Base-by-base conservation (phyloP, 805 yeast genomes). In the Zygosaccharomyces pseudorouxii region DNA sequence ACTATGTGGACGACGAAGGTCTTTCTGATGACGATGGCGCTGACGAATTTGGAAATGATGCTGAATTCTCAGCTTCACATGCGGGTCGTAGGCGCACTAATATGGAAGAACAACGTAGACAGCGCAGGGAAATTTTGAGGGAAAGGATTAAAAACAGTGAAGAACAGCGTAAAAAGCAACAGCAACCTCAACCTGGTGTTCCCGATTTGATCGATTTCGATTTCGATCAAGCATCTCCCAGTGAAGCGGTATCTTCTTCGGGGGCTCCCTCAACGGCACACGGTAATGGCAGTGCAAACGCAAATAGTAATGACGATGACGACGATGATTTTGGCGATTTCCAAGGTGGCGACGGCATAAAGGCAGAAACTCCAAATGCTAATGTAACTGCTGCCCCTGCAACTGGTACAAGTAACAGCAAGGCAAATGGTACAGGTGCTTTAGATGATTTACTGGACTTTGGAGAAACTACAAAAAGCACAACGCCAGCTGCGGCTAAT, bases 251-350 rank as follows among this genome's bases (percentile, higher is more conserved):
- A 14, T 14, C 36, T 9, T 9, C 36, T 9, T 9, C 36, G 18
- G 19, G 22, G 39, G 12, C 25, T 36, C 23, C 16, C 9, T 12
- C 22, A 27, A 36, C 19, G 33, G 38, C 12, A 44, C 48, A 16
- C 14, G 31, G 41, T 25, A 45, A 47, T 41, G 46, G 47, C 14
- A 42, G 18, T n/a, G 40, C 44, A 11, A 23, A 33, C 3, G 20
- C 18, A 28, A 37, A 49, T 12, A 56, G 46, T 20, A 54, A 54
- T 41, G 65, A 63, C 11, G 64, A 58, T 12, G 63, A 62, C 7
- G 68, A 65, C 39, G 70, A 69, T 51, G 70, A 63, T 18, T 67
- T 66, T 53, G 72, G 75, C 38, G 69, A 69, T 48, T 64, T 65
- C 58, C 68, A 67, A 60, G 55, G 61, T 43, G 65, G 64, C 20